Percentiles rank a stretch among this genome's conserved stretches.
Evolutionary conservation across 805 yeast genomes (phyloP).

Genomic region (Saccharomycopsis microspora): DNA sequence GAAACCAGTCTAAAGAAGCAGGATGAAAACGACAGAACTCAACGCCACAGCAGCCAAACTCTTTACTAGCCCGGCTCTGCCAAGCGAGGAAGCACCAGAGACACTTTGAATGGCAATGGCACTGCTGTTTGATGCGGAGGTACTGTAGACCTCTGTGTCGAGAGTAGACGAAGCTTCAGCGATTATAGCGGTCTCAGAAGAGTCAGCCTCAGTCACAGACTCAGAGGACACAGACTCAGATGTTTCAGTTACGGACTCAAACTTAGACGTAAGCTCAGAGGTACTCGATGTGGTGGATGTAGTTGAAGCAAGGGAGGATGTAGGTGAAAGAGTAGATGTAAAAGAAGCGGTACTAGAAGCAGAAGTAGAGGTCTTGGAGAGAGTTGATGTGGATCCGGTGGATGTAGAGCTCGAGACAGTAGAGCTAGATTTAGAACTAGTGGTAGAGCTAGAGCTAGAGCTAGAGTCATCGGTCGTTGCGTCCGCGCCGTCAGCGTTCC

Average conservation of each 20-base stretch:
- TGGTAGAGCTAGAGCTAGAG: slow-evolving; percentile 10
- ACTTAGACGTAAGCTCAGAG: slow-evolving; percentile 12
- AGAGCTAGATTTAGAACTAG: slow-evolving; percentile 13
- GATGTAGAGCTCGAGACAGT: slow-evolving; percentile 12
- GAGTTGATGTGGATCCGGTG: slow-evolving; percentile 8
- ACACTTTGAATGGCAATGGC: not conserved
- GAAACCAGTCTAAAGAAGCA: too few relatives aligned
- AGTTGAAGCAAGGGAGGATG: slow-evolving; percentile 18
- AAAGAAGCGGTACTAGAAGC: slow-evolving; percentile 15
- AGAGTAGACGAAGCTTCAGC: not conserved
- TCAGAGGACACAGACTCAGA: slow-evolving; percentile 1
- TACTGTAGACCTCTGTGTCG: not conserved
- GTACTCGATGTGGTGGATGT: slow-evolving; percentile 17
- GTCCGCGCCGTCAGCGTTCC: slow-evolving; percentile 1
- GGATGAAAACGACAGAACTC: too few relatives aligned
- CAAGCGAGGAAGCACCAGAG: not conserved
- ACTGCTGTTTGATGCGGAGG: not conserved
- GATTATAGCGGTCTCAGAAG: too few relatives aligned
- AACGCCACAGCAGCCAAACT: not conserved
- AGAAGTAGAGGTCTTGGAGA: slow-evolving; percentile 12
- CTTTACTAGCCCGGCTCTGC: not conserved
- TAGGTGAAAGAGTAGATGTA: slow-evolving; percentile 17
- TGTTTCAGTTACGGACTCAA: not conserved
- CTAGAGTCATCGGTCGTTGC: slow-evolving; percentile 5
- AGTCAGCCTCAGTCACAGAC: not conserved